Conservation (phyloP, 1,139 yeast species). For the Geotrichum europaeum region DNA sequence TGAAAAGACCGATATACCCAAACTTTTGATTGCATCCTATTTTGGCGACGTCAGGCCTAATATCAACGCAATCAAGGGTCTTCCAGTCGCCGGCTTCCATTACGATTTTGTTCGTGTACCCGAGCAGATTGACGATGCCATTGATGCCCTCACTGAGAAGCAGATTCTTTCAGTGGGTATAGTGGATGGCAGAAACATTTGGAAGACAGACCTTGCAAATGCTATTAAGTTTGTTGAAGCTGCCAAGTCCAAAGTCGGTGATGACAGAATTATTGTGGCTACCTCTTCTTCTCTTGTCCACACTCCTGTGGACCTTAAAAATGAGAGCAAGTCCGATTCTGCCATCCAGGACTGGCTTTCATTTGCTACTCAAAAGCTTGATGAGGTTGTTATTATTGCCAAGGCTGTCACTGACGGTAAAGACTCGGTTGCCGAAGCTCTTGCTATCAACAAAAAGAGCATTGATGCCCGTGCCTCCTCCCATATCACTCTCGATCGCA, state of each 20-base stretch:
- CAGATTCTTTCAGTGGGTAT: conserved; percentile 93
- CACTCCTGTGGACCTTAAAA: conserved; percentile 93
- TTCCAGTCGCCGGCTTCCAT: conserved; percentile 95
- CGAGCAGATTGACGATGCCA: conserved; percentile 86
- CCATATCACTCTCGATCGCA: conserved; percentile 81
- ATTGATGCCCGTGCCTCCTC: conserved; percentile 83
- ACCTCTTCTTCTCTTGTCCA: conserved; percentile 96
- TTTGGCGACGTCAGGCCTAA: conserved; percentile 98
- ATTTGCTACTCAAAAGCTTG: conserved; percentile 92
- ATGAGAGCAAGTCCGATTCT: conserved; percentile 84
- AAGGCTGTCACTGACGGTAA: conserved; percentile 62
- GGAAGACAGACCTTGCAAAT: conserved; percentile 92
- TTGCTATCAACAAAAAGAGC: conserved; percentile 82
- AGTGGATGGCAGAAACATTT: conserved; percentile 97
- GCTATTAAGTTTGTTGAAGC: conserved; percentile 75
- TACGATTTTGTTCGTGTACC: conserved; percentile 95
- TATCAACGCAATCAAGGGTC: conserved; percentile 76
- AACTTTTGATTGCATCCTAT: conserved; percentile 80
- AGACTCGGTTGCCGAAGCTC: conserved; percentile 49
- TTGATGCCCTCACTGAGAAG: conserved; percentile 53
- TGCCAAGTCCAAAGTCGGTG: conserved; percentile 81
- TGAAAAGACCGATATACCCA: conserved; percentile 61
- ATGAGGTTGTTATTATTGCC: conserved; percentile 86
- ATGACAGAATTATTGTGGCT: conserved; percentile 82
- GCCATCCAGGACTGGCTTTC: conserved; percentile 97